phyloP scores from a whole-genome alignment of 768 basidiomycete genomes.

The Fomitopsis serialis region DNA sequence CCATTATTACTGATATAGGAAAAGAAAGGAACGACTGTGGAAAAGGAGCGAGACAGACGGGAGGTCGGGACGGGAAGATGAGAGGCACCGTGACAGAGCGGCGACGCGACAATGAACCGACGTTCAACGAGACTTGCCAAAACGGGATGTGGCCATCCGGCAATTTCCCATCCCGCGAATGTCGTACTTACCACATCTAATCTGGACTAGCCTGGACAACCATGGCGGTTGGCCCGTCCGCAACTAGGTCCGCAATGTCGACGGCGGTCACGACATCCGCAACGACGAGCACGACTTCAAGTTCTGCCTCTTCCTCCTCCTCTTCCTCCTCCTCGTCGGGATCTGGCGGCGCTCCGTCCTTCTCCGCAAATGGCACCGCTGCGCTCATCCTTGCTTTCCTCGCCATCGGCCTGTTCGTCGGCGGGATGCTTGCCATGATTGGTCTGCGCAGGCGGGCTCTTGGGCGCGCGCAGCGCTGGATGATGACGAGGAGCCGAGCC shows the following conservation, averaged over 20 bases:
- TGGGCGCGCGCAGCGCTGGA: not conserved
- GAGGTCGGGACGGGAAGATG: no score
- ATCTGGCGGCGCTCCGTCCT: not conserved
- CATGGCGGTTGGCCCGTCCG: not conserved
- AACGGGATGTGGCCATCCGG: no score
- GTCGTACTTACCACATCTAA: no score
- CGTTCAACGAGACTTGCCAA: no score
- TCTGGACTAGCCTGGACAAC: not conserved
- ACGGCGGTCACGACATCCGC: not conserved
- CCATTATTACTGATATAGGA: not conserved
- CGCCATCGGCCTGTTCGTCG: conserved; percentile 48
- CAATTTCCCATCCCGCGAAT: no score
- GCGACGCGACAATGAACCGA: no score
- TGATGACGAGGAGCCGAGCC: not conserved
- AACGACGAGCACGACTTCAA: not conserved
- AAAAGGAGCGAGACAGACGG: no score
- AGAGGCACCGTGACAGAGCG: no score
- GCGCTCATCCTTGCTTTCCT: conserved; percentile 53
- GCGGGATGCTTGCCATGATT: conserved; percentile 44
- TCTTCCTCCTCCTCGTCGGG: no score
- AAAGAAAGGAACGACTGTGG: not conserved
- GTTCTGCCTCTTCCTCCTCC: not conserved
- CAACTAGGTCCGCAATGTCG: not conserved
- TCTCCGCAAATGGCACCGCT: conserved; percentile 1
- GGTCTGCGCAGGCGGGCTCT: conserved; percentile 22